Evolutionary conservation across 495 filamentous ascomycete genomes (phyloP), one percentile per base, ranked within the genome.

Genomic region (Talaromyces wortmannii): DNA sequence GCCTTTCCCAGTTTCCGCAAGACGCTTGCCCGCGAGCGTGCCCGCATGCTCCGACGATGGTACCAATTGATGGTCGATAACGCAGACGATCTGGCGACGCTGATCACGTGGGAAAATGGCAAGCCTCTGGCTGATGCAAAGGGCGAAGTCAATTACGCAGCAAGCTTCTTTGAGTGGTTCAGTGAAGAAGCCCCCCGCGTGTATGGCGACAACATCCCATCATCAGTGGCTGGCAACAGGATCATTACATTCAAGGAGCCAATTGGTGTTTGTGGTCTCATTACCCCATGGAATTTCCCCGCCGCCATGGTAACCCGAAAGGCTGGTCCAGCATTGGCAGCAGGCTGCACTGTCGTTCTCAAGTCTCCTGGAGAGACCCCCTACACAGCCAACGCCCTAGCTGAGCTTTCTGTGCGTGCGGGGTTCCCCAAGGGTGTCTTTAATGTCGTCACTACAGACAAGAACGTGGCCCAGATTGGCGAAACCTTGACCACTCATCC

Each of bases 281-380:
- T 67, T 36, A 62, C 60, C 11, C 67, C 67, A 13, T 95, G 90
- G 90, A 94, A 94, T 64, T 92, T 91, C 63, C 89, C 89, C 3
- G 81, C 83, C 13, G 88, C 89, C 11, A 94, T 92, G 90, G 83
- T 90, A 57, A 88, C 89, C 1, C 74, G 90, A n/a, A 92, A 95
- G 64, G 78, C 90, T 48, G 90, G 80, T 15, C 70, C 78, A 4
- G 78, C 78, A 13, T 62, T 79, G n/a, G 78, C 76, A 13, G 76
- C 77, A 11, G 77, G 78, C 48, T 79, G 77, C 62, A 78, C 76
- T 5, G 67, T 77, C 0, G 75, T 81, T 1, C 61, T 73, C 45
- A 81, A 81, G 56, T 72, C 77, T 8, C 73, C 75, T 31, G 75
- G 73, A 16, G 65, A 76, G 53, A 79, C 78, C 7, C 78, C 78